Percentiles rank a stretch among this genome's conserved stretches.
These are phyloP conservation scores for Bruguiera parviflora DNA, from an alignment of 345 rosid genomes.

Conservation along the genomic window DNA sequence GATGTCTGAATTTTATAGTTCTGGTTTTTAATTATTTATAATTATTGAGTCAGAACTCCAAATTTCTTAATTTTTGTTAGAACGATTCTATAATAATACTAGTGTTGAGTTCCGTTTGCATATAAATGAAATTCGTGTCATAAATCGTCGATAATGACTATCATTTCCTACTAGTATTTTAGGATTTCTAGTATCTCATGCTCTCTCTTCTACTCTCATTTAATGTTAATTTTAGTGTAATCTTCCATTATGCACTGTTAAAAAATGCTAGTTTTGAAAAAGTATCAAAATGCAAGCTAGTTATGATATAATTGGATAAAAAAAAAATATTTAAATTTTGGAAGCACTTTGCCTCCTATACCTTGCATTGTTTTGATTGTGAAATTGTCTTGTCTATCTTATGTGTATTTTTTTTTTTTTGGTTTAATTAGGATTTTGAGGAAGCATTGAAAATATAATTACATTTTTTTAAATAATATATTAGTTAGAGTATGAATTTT, in stretches of 20 bases:
- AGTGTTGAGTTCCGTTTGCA: no score
- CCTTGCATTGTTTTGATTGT: not conserved
- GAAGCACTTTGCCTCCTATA: not conserved
- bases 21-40: no score
- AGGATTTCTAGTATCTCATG: not conserved
- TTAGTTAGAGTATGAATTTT: no score
- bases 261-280: not conserved
- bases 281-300: not conserved
- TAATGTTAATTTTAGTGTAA: slow-evolving; percentile 1
- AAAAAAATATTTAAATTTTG: not conserved
- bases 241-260: not conserved
- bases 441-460: not conserved
- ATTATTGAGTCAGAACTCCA: no score
- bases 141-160: no score
- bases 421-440: not conserved
- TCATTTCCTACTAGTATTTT: no score
- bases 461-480: not conserved
- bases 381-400: not conserved
- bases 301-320: not conserved
- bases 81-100: no score
- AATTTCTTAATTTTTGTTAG: no score
- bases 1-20: no score
- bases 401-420: not conserved
- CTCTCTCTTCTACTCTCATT: not conserved
- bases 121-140: no score